Percentiles rank a stretch among this genome's conserved stretches.
Evolutionary conservation across 208 protist genomes (phyloP).

Genomic region (Leishmania aethiopica): DNA sequence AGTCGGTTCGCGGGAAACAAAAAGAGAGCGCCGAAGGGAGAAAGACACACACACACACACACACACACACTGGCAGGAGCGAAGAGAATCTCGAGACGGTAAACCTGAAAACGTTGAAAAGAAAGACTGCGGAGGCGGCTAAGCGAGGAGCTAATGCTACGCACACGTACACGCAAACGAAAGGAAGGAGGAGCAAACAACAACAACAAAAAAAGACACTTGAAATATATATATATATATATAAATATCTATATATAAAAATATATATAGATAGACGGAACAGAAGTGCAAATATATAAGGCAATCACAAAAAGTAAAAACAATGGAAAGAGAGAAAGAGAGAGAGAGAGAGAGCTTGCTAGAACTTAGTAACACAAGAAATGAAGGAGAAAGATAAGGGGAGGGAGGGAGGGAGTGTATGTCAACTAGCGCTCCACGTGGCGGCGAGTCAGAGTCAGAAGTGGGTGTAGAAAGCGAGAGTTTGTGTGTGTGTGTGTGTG

Average conservation of each 20-base stretch:
- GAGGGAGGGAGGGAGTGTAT: background rate
- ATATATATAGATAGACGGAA: background rate
- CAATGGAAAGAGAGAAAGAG: slow-evolving; percentile 3
- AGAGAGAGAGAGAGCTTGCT: slow-evolving; percentile 1
- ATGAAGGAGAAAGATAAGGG: slow-evolving; percentile 3
- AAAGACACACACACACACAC: background rate
- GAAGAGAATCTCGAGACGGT: background rate
- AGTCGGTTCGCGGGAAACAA: background rate
- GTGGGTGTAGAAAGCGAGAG: slow-evolving; percentile 4
- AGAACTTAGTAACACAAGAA: slow-evolving; percentile 1
- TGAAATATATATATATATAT: background rate
- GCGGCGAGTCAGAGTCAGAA: slow-evolving; percentile 4
- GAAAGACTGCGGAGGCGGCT: background rate
- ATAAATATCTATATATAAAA: too few relatives aligned
- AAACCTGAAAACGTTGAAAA: background rate
- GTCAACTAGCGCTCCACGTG: background rate
- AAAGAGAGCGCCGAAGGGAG: background rate
- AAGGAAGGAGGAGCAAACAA: background rate
- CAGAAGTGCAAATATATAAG: background rate
- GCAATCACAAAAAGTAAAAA: background rate
- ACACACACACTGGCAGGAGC: background rate
- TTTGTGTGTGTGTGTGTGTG: background rate
- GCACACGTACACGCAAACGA: slow-evolving; percentile 3
- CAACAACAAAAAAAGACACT: background rate
- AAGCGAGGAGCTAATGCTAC: background rate